Conservation (phyloP, 345 rosid species). For the Moringa oleifera region DNA sequence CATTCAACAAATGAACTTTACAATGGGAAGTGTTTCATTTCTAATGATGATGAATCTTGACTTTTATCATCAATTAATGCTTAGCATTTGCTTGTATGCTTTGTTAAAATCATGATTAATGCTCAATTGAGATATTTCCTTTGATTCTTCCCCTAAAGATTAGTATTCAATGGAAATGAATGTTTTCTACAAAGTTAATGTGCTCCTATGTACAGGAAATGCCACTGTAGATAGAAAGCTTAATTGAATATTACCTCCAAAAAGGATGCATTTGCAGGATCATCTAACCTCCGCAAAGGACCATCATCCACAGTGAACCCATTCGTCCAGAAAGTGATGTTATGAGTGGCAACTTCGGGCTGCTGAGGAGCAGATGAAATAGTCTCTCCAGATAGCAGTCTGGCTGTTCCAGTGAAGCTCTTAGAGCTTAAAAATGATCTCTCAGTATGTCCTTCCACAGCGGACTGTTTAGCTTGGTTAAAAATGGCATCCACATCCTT, state of each 20-base stretch:
- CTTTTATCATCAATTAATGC: too few relatives aligned
- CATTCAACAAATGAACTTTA: too few relatives aligned
- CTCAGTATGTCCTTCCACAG: slow-evolving; percentile 60
- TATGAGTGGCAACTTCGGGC: slow-evolving; percentile 53
- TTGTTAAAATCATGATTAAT: too few relatives aligned
- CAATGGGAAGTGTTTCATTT: too few relatives aligned
- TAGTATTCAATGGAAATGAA: background rate
- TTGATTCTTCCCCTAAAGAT: background rate
- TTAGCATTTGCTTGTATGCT: too few relatives aligned
- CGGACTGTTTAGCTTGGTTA: slow-evolving; percentile 56
- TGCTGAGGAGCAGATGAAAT: slow-evolving; percentile 46
- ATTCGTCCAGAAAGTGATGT: slow-evolving; percentile 77
- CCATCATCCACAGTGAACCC: slow-evolving; percentile 95
- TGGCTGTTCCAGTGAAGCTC: slow-evolving; percentile 71
- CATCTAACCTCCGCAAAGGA: slow-evolving; percentile 65
- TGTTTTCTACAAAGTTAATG: background rate
- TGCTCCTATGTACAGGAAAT: background rate
- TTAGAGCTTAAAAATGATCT: slow-evolving; percentile 54
- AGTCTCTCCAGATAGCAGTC: slow-evolving; percentile 73
- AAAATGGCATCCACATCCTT: slow-evolving; percentile 67
- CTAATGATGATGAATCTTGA: too few relatives aligned
- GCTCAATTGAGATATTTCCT: background rate
- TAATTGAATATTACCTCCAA: slow-evolving; percentile 52
- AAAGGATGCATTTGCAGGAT: slow-evolving; percentile 72
- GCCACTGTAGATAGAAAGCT: background rate